These are phyloP conservation scores for Phytophthora cajani DNA, from an alignment of 352 stramenopile species.

Conservation along the genomic window DNA sequence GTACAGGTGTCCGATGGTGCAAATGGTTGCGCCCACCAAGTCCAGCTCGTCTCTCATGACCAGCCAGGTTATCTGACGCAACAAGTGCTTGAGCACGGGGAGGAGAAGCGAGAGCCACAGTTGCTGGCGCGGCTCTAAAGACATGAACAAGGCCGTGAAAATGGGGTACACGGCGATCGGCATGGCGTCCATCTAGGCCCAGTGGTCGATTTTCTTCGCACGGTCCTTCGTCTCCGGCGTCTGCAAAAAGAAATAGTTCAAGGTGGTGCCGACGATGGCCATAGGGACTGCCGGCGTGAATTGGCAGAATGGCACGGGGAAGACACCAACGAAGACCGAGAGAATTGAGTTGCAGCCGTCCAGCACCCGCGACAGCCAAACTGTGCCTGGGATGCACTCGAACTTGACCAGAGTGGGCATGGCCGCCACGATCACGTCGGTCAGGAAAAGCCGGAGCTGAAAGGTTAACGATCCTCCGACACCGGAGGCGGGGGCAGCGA, in stretches of 20 bases:
- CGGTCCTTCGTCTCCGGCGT: background rate
- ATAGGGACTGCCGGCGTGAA: constrained; percentile 22
- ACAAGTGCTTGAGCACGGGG: constrained; percentile 32
- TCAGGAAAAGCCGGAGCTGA: too few species aligned
- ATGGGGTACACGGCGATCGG: constrained; percentile 37
- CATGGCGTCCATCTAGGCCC: constrained; percentile 20
- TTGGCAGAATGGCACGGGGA: constrained; percentile 1
- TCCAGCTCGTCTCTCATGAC: constrained; percentile 29
- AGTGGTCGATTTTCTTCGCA: constrained; percentile 16
- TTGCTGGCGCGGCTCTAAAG: constrained; percentile 26
- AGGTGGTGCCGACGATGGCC: background rate
- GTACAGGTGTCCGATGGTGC: constrained; percentile 37
- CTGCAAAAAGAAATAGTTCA: constrained; percentile 4
- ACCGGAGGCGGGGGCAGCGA: too few species aligned
- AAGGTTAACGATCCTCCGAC: too few species aligned
- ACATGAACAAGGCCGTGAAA: constrained; percentile 40
- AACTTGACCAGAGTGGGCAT: too few species aligned
- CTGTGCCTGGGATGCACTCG: too few species aligned
- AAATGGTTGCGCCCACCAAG: constrained; percentile 21
- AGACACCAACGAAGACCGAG: too few species aligned
- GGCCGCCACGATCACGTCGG: too few species aligned
- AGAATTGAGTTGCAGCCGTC: too few species aligned
- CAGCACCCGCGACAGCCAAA: too few species aligned
- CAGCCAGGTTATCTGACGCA: constrained; percentile 21
- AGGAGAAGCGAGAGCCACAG: constrained; percentile 39